Evolutionary conservation across 495 filamentous ascomycete genomes (phyloP), one percentile per base, ranked within the genome.

Genomic region (Penicillium arizonense): DNA sequence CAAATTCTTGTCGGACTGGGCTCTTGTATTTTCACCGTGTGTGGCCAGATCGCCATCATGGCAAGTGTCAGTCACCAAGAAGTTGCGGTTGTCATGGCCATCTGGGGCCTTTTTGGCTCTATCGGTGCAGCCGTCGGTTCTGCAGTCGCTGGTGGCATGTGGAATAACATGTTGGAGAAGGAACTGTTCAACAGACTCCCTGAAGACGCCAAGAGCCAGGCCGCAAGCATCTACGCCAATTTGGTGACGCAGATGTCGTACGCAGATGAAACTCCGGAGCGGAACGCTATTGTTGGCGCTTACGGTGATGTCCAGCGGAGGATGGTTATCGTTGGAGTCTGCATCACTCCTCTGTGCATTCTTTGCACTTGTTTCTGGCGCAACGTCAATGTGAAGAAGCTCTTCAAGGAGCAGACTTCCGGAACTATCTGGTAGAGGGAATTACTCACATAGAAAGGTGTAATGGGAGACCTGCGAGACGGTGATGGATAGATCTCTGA

Each of bases 1-100:
- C 82, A 89, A 62, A 83, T 89, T 61, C 79, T 87, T 64, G 85
- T 87, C 50, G 79, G 83, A 26, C 73, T 89, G 35, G 71, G 74
- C 18, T 81, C 79, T 12, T 77, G 79, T 30, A 75, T 74, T 5
- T 63, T 82, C n/a, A 37, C 86, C 38, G 82, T 87, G 59, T 73
- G 68, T 52, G 77, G 82, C 54, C 78, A 87, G 56, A 76, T 88
- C 33, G 83, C 85, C 2, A 75, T 80, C 63, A 83, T 88, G 82
- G 84, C 86, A 1, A 79, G 77, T 2, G 75, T 78, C 0, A 65
- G 71, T 1, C 87, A 89, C 55, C 74, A 87, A 50, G 69, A 86
- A 48, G 71, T 89, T 30, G 85, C 87, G 9, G 78, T 79, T 20
- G 77, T 82, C 12, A 69, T 87, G 1, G 86, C 87, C 0, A 52